These are phyloP conservation scores for Jamesozyma lodderae DNA, from an alignment of 805 yeast species.

Conservation along the genomic window DNA sequence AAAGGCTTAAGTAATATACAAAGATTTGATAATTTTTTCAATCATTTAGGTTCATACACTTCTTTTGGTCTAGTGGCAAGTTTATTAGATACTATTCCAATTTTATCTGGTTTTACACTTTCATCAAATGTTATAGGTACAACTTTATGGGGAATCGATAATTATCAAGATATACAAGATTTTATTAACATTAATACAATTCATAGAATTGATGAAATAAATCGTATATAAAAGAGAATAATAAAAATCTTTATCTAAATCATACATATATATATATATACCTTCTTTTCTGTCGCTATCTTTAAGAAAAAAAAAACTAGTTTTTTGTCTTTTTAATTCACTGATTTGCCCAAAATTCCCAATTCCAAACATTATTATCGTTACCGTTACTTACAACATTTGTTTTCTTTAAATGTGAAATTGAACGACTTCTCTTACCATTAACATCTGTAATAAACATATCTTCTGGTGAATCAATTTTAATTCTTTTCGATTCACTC, in stretches of 20 bases:
- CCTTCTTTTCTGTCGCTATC: too few species aligned
- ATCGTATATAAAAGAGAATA: background rate
- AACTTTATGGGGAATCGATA: constrained; percentile 20
- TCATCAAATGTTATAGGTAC: constrained; percentile 21
- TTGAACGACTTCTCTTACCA: too few species aligned
- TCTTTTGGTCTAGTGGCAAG: constrained; percentile 27
- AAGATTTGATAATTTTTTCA: constrained; percentile 17
- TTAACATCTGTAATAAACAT: constrained; percentile 14
- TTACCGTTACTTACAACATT: background rate
- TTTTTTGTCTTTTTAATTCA: too few species aligned
- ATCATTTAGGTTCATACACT: constrained; percentile 23
- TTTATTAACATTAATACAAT: too few species aligned
- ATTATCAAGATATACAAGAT: background rate
- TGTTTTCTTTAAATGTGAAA: background rate
- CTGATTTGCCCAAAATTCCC: constrained; percentile 24
- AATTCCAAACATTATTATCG: constrained; percentile 8
- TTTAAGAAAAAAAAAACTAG: background rate
- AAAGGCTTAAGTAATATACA: constrained; percentile 14
- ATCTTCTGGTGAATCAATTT: constrained; percentile 30
- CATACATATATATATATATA: constrained; percentile 2
- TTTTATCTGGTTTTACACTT: constrained; percentile 20
- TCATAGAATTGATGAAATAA: background rate
- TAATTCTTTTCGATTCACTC: constrained; percentile 29
- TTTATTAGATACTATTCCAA: constrained; percentile 23
- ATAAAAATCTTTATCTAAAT: background rate